A percentile compares a stretch with the other conserved stretches of the same genome.
Conservation (phyloP, 2,329 filamentous ascomycete species). For the Aspergillus pseudoglaucus region DNA sequence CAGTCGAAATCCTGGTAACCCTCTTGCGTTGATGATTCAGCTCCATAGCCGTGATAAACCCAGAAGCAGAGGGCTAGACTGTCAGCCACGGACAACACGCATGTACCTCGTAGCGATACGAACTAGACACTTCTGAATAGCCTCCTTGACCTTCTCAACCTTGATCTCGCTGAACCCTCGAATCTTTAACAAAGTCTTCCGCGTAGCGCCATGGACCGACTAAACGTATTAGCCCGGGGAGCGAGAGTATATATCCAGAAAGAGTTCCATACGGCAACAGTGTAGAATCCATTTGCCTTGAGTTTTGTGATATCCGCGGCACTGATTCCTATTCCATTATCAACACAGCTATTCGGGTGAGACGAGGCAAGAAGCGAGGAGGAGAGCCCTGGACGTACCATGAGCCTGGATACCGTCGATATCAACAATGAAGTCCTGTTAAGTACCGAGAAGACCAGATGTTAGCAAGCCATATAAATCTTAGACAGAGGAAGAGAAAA, state of each 20-base stretch:
- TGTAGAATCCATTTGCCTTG: constrained; percentile 57
- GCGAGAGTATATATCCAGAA: background rate
- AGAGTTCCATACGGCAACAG: constrained; percentile 48
- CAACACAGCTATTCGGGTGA: background rate
- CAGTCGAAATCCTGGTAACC: constrained; percentile 60
- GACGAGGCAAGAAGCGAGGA: background rate
- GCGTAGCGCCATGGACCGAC: constrained; percentile 56
- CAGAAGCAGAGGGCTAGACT: constrained; percentile 49
- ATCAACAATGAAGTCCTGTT: constrained; percentile 56
- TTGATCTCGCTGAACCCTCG: constrained; percentile 66
- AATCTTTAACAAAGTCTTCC: constrained; percentile 57
- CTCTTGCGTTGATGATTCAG: constrained; percentile 56
- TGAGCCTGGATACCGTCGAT: constrained; percentile 62
- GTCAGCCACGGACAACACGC: constrained; percentile 41
- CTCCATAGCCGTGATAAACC: constrained; percentile 62
- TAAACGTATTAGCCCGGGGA: constrained; percentile 18
- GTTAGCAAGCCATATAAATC: constrained; percentile 1
- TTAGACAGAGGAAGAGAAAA: background rate
- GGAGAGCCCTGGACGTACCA: constrained; percentile 33
- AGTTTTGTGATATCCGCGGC: constrained; percentile 61
- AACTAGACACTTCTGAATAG: constrained; percentile 55
- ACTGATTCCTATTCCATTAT: constrained; percentile 47
- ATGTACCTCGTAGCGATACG: constrained; percentile 37
- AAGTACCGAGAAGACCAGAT: background rate
- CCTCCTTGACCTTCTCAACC: constrained; percentile 65